These are phyloP conservation scores for Penicillium soppii DNA, from an alignment of 495 filamentous ascomycete species.

Conservation along the genomic window DNA sequence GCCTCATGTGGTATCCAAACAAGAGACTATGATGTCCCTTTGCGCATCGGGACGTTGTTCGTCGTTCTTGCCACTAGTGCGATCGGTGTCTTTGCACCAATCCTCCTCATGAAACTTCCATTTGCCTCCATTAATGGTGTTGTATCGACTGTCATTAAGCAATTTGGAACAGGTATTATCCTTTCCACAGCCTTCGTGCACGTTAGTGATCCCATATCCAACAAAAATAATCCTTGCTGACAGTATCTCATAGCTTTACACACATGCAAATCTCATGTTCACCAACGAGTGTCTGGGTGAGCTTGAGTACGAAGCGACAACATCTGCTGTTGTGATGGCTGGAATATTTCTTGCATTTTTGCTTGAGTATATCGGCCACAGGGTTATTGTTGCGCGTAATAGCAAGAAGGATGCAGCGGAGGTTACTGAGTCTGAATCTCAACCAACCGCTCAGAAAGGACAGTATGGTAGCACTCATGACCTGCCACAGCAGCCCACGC, in stretches of 20 bases:
- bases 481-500: slow-evolving; percentile 7
- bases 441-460: slow-evolving; percentile 4
- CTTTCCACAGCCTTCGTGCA: slow-evolving; percentile 72
- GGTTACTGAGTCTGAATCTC: neutral
- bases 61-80: slow-evolving; percentile 53
- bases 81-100: slow-evolving; percentile 46
- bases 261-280: slow-evolving; percentile 64
- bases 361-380: slow-evolving; percentile 57
- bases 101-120: slow-evolving; percentile 34
- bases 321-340: slow-evolving; percentile 63
- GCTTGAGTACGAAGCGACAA: slow-evolving; percentile 58
- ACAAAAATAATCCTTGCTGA: slow-evolving; percentile 1
- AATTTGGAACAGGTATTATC: slow-evolving; percentile 75
- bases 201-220: slow-evolving; percentile 29
- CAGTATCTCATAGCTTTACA: slow-evolving; percentile 49
- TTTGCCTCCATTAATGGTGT: slow-evolving; percentile 42
- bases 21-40: slow-evolving; percentile 57
- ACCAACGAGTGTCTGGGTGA: slow-evolving; percentile 60
- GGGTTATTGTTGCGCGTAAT: slow-evolving; percentile 39
- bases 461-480: neutral
- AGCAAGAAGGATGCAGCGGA: neutral
- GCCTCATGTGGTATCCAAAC: slow-evolving; percentile 41
- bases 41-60: slow-evolving; percentile 62
- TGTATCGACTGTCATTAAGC: slow-evolving; percentile 50
- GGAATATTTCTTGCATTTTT: slow-evolving; percentile 63